Conservation (phyloP, 2,329 filamentous ascomycete species). For the Exophiala calicioides region DNA sequence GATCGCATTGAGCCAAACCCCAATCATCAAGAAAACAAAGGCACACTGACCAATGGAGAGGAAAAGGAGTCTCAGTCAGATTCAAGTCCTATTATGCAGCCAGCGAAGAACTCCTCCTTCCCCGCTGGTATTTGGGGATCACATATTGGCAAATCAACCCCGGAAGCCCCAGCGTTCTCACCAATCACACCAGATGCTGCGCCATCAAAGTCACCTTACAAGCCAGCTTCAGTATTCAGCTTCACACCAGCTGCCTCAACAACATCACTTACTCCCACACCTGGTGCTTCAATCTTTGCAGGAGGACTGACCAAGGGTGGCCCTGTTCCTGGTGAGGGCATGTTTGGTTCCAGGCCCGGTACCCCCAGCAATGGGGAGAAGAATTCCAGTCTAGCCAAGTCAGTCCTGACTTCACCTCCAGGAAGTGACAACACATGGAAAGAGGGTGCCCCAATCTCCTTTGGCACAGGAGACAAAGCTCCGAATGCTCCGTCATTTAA, state of each 20-base stretch:
- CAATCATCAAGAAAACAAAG: slow-evolving; percentile 8
- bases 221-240: slow-evolving; percentile 28
- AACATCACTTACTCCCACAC: slow-evolving; percentile 12
- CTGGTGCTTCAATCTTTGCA: slow-evolving; percentile 28
- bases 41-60: slow-evolving; percentile 10
- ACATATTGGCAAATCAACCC: slow-evolving; percentile 33
- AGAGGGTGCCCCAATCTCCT: slow-evolving; percentile 50
- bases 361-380: slow-evolving; percentile 28
- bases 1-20: slow-evolving; percentile 29
- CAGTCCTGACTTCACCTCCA: slow-evolving; percentile 28
- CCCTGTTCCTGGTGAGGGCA: slow-evolving; percentile 30
- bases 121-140: slow-evolving; percentile 42
- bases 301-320: slow-evolving; percentile 25
- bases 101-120: slow-evolving; percentile 33
- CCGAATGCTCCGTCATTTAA: slow-evolving; percentile 32
- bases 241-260: slow-evolving; percentile 26
- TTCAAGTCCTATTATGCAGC: slow-evolving; percentile 35
- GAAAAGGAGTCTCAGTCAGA: slow-evolving; percentile 10
- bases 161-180: slow-evolving; percentile 26
- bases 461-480: slow-evolving; percentile 37
- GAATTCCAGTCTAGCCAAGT: slow-evolving; percentile 19
- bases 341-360: slow-evolving; percentile 35
- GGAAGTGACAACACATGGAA: slow-evolving; percentile 51
- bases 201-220: slow-evolving; percentile 18
- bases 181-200: slow-evolving; percentile 24